Evolutionary conservation across 192 early-diverging fungal genomes (phyloP).

Genomic region (Cladochytrium replicatum): DNA sequence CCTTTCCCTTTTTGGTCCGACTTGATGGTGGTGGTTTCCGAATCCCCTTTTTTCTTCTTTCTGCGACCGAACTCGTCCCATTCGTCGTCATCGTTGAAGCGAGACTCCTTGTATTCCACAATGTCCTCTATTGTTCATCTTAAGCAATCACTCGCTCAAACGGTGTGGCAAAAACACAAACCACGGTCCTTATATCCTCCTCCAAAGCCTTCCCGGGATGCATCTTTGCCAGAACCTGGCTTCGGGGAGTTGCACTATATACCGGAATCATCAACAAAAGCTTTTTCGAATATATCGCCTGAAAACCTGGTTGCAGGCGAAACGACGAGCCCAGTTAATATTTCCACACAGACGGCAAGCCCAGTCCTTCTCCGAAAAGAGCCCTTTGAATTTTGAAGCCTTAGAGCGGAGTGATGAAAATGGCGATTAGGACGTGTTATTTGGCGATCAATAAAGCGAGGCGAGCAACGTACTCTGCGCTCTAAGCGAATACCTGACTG

Average conservation of each 20-base stretch:
- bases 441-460: too few species aligned
- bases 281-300: neutral
- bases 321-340: constrained; percentile 28
- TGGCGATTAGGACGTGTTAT: too few species aligned
- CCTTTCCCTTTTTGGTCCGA: neutral
- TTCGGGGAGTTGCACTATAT: constrained; percentile 27
- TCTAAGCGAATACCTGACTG: too few species aligned
- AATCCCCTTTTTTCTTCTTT: constrained; percentile 20
- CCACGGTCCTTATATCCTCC: constrained; percentile 33
- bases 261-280: neutral
- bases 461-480: too few species aligned
- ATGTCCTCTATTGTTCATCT: constrained; percentile 13
- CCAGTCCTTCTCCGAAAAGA: constrained; percentile 34
- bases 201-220: constrained; percentile 22
- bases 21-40: neutral
- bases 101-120: constrained; percentile 28
- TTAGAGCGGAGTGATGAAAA: too few species aligned
- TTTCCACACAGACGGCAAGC: constrained; percentile 27
- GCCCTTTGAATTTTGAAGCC: constrained; percentile 20
- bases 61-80: constrained; percentile 38
- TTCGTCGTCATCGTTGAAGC: constrained; percentile 27
- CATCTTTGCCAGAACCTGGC: constrained; percentile 21
- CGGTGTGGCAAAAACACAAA: neutral
- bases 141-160: neutral
- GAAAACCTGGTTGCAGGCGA: constrained; percentile 18